These are phyloP conservation scores for Prunella vulgaris DNA, from an alignment of 257 asterid species.

Conservation along the genomic window DNA sequence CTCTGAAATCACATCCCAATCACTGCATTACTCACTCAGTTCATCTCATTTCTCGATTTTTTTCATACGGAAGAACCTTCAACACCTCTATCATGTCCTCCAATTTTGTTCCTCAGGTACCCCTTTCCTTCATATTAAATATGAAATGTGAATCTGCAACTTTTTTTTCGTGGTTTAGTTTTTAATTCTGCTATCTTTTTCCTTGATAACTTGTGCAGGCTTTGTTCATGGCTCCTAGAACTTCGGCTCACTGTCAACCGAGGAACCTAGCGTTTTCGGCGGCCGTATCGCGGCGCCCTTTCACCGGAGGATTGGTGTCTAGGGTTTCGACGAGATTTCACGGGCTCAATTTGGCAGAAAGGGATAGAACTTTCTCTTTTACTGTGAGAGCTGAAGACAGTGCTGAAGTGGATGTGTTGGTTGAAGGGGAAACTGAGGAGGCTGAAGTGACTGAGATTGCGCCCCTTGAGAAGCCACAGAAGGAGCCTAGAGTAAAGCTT, in stretches of 20 bases:
- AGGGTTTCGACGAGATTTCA: conserved; percentile 26
- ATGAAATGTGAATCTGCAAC: neutral
- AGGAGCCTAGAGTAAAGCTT: conserved; percentile 57
- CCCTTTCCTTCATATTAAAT: neutral
- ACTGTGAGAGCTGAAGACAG: conserved; percentile 58
- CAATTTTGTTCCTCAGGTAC: conserved; percentile 30
- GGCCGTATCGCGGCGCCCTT: conserved; percentile 26
- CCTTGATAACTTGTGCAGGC: conserved; percentile 36
- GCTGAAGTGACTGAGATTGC: conserved; percentile 33
- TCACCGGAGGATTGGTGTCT: conserved; percentile 25
- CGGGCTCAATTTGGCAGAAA: conserved; percentile 25
- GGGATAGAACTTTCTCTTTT: conserved; percentile 30
- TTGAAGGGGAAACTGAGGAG: conserved; percentile 33
- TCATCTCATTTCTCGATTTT: too few species aligned
- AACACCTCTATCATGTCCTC: conserved; percentile 25
- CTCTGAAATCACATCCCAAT: conserved; percentile 3
- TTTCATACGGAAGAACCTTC: neutral
- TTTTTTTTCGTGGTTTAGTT: neutral
- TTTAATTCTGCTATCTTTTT: neutral
- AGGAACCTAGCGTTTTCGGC: conserved; percentile 44
- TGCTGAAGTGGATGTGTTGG: conserved; percentile 38
- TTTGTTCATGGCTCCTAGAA: conserved; percentile 43
- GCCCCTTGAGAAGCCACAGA: conserved; percentile 49
- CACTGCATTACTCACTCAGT: neutral
- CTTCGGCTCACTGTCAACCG: conserved; percentile 30